Evolutionary conservation across 805 yeast species (phyloP).

Genomic region (Saturnispora hagleri): DNA sequence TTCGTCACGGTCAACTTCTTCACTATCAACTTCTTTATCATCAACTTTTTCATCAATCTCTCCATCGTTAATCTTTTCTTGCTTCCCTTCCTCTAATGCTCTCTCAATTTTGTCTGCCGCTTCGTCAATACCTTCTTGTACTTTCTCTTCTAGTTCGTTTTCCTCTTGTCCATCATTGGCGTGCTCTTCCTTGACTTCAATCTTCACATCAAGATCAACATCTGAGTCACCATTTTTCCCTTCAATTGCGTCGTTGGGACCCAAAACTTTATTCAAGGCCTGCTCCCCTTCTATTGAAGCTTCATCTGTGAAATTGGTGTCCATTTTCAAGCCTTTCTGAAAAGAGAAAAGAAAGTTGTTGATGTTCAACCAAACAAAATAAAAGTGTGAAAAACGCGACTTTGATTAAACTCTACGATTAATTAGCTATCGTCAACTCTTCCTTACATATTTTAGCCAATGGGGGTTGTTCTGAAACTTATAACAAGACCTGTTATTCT

Average conservation of each 20-base stretch:
- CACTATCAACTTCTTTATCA: neutral
- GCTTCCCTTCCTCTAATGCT: neutral
- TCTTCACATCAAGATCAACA: neutral
- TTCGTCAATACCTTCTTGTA: neutral
- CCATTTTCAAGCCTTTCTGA: neutral
- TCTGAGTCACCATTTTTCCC: neutral
- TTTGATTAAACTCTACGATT: neutral
- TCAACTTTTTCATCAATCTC: neutral
- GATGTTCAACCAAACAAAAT: neutral
- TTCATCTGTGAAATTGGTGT: neutral
- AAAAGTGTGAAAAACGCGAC: neutral
- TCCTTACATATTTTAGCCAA: neutral
- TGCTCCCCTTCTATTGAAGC: neutral
- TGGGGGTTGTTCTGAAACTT: slow-evolving; percentile 1
- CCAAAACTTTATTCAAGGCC: neutral
- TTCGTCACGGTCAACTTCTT: neutral
- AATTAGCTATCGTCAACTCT: neutral
- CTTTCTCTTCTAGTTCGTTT: neutral
- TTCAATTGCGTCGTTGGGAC: neutral
- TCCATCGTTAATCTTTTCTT: neutral
- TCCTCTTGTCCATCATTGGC: neutral
- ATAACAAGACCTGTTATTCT: slow-evolving; percentile 11
- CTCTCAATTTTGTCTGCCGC: neutral
- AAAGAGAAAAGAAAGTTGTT: neutral
- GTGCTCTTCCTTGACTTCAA: neutral